These are phyloP conservation scores for Paramyrothecium sp. DNA, from an alignment of 2,329 filamentous ascomycete species.

Conservation along the genomic window DNA sequence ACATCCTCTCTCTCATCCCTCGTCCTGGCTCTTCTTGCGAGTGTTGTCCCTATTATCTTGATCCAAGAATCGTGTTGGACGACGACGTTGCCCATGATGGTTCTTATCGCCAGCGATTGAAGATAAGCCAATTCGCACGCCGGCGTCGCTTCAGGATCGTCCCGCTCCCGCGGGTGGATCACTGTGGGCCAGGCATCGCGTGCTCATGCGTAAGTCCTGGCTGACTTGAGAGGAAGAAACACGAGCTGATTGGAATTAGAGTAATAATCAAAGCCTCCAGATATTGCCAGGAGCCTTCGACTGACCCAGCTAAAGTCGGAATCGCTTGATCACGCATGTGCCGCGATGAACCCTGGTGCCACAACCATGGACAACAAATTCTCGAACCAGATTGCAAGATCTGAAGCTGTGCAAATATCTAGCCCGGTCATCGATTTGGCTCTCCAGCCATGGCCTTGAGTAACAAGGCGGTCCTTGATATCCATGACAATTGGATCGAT, in stretches of 20 bases:
- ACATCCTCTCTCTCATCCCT: neutral
- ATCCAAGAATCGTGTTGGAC: neutral
- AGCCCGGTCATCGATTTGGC: too few species aligned
- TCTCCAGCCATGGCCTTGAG: too few species aligned
- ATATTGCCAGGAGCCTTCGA: neutral
- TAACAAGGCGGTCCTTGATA: too few species aligned
- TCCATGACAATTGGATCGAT: neutral
- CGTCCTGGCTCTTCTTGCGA: neutral
- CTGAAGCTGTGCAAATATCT: too few species aligned
- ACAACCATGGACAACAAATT: too few species aligned
- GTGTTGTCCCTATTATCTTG: neutral
- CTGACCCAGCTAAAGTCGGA: neutral
- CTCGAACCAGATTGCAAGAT: too few species aligned
- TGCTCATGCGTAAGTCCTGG: neutral
- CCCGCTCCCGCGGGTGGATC: neutral
- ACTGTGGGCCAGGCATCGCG: neutral
- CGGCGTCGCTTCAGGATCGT: neutral
- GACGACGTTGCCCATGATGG: neutral
- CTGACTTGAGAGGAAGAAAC: too few species aligned
- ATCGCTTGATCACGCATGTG: neutral
- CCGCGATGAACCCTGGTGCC: neutral
- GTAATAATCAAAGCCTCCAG: neutral
- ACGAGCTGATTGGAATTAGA: too few species aligned
- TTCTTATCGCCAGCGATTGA: neutral
- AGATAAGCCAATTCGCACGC: neutral